These are phyloP conservation scores for Eugenia klotzschiana DNA, from an alignment of 441 rosid genomes.

Conservation along the genomic window DNA sequence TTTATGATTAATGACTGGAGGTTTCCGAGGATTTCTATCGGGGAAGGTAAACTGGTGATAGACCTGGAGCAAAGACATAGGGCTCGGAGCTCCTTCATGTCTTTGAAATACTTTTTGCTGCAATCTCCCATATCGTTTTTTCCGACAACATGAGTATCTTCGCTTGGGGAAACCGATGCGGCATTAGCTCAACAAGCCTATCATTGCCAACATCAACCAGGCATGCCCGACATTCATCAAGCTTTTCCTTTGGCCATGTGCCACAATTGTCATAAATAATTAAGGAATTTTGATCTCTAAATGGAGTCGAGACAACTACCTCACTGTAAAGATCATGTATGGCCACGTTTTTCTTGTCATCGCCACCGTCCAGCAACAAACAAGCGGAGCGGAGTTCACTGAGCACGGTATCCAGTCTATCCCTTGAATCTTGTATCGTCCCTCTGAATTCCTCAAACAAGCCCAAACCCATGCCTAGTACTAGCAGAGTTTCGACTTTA, in stretches of 20 bases:
- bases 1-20: fast-evolving
- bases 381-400: fast-evolving
- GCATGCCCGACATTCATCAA: neutral
- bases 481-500: fast-evolving
- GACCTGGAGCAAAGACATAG: fast-evolving
- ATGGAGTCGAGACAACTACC: fast-evolving
- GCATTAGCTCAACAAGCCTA: neutral
- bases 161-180: fast-evolving
- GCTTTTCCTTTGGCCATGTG: neutral
- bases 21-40: fast-evolving
- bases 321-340: neutral
- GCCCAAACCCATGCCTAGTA: fast-evolving
- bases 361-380: fast-evolving
- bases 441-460: fast-evolving
- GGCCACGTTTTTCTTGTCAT: fast-evolving
- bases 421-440: fast-evolving
- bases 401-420: fast-evolving
- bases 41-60: fast-evolving
- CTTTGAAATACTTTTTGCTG: no score
- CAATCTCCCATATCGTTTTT: no score
- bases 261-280: fast-evolving
- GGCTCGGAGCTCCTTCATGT: neutral
- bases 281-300: fast-evolving
- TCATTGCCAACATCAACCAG: fast-evolving
- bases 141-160: neutral